Percentiles rank a stretch among this genome's conserved stretches.
Evolutionary conservation across 768 basidiomycete genomes (phyloP).

Genomic region (Tylopilus cervinicoccineus): DNA sequence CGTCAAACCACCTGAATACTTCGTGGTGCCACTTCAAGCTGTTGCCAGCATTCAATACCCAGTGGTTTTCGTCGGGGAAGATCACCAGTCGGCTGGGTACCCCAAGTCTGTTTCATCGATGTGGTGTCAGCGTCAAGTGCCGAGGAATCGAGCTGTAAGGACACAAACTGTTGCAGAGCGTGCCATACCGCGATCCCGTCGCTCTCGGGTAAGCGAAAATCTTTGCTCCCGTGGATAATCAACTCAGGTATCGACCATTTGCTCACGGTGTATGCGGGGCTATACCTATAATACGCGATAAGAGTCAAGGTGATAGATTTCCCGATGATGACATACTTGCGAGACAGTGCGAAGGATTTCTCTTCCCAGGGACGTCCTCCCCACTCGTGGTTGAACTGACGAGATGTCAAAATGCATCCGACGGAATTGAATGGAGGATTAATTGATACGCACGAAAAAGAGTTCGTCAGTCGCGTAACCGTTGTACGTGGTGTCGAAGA

Average conservation of each 20-base stretch:
- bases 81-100: slow-evolving; percentile 75
- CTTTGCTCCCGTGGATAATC: slow-evolving; percentile 83
- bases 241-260: slow-evolving; percentile 88
- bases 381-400: slow-evolving; percentile 84
- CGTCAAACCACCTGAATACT: slow-evolving; percentile 86
- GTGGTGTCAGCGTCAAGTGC: not conserved
- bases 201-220: slow-evolving; percentile 82
- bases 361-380: slow-evolving; percentile 77
- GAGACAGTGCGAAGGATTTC: slow-evolving; percentile 47
- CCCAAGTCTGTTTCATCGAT: slow-evolving; percentile 44
- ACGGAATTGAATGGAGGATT: not conserved
- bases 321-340: slow-evolving; percentile 42
- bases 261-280: slow-evolving; percentile 74
- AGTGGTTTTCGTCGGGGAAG: slow-evolving; percentile 91
- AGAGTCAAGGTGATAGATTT: not conserved
- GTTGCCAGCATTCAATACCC: slow-evolving; percentile 81
- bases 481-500: slow-evolving; percentile 74
- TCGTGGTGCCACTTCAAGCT: slow-evolving; percentile 95
- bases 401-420: not conserved
- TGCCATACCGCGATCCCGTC: slow-evolving; percentile 85
- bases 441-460: slow-evolving; percentile 66
- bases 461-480: slow-evolving; percentile 92
- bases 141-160: not conserved
- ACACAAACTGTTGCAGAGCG: slow-evolving; percentile 73
- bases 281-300: slow-evolving; percentile 44